A percentile compares a stretch with the other conserved stretches of the same genome.
These are phyloP conservation scores for Chytriomyces sp. DNA, from an alignment of 192 early-diverging fungal species.

Conservation along the genomic window DNA sequence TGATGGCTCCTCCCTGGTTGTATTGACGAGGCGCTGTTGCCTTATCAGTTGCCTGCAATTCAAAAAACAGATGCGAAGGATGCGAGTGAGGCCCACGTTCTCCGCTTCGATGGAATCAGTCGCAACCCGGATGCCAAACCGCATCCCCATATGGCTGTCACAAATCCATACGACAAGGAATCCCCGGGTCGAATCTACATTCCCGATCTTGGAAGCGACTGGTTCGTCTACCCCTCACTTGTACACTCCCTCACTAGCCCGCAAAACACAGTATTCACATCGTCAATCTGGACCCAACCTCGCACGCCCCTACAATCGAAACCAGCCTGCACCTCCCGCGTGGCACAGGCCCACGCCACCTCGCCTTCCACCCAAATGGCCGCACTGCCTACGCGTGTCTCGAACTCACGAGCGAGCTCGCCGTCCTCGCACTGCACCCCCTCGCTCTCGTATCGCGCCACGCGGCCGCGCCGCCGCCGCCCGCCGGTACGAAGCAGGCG, in stretches of 20 bases:
- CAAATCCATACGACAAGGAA: background rate
- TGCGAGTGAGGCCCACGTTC: too few species aligned
- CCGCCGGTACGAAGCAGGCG: background rate
- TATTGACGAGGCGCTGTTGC: too few species aligned
- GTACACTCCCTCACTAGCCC: too few species aligned
- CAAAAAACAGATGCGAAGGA: too few species aligned
- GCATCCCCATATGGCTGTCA: slow-evolving; percentile 16
- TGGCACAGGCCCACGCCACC: slow-evolving; percentile 6
- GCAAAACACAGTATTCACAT: slow-evolving; percentile 10
- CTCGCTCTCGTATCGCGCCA: background rate
- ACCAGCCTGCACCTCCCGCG: background rate
- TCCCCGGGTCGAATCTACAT: background rate
- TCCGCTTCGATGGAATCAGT: too few species aligned
- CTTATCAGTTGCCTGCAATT: too few species aligned
- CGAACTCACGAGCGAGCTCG: slow-evolving; percentile 1
- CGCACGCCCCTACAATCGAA: too few species aligned
- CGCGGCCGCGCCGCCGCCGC: background rate
- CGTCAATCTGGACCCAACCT: background rate
- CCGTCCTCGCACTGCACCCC: slow-evolving; percentile 1
- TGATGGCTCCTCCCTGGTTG: background rate
- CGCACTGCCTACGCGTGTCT: slow-evolving; percentile 11
- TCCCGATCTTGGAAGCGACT: slow-evolving; percentile 4
- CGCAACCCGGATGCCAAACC: too few species aligned
- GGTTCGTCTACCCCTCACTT: too few species aligned
- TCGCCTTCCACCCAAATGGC: slow-evolving; percentile 10